Base-by-base conservation (phyloP, 257 asterid genomes). In the Solanum chiquidenum region DNA sequence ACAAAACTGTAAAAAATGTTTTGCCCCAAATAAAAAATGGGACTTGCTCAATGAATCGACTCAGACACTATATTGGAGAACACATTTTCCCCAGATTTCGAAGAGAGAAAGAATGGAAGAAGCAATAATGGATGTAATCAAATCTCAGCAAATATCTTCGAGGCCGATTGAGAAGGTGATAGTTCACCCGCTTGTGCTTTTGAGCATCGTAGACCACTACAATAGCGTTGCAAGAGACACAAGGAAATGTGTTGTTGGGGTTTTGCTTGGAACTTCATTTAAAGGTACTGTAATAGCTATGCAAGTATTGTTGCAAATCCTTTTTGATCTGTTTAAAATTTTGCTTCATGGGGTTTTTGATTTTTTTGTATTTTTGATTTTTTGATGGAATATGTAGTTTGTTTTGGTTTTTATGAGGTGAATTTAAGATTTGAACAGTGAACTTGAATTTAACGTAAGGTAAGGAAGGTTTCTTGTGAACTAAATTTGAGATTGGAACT, bases 181-280 rank as follows among this genome's bases (percentile, higher is more conserved):
- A 46, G 99, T 97, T 33, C 99, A 95, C 85, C 98, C 99, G 49
- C 92, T 97, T 76, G 99, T 97, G 88, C 90, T 97, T 72, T 92
- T 97, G 40, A 97, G 98, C 93, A 93, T 94, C 90, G 99, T 95
- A 87, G 99, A 95, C 91, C 98, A 97, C 91, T 95, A 93, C 93
- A 97, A 97, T 40, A 91, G 99, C 52, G 99, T 95, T 88, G 98
- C 99, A 68, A 95, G 98, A 33, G 98, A 96, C 86, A 92, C 98
- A 40, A 93, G 92, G 93, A 94, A 95, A 90, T 95, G 98, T 84
- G 98, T 97, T 69, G 94, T 97, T 31, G 97, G 98, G 34, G 96
- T 97, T 91, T 92, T 94, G 46, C 98, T 95, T 31, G 98, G 99
- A 4, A 91, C 93, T 84, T 95, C 98, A 46, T 92, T 89, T 35